Evolutionary conservation across 441 rosid genomes (phyloP).

Genomic region (Corymbia citriodora): DNA sequence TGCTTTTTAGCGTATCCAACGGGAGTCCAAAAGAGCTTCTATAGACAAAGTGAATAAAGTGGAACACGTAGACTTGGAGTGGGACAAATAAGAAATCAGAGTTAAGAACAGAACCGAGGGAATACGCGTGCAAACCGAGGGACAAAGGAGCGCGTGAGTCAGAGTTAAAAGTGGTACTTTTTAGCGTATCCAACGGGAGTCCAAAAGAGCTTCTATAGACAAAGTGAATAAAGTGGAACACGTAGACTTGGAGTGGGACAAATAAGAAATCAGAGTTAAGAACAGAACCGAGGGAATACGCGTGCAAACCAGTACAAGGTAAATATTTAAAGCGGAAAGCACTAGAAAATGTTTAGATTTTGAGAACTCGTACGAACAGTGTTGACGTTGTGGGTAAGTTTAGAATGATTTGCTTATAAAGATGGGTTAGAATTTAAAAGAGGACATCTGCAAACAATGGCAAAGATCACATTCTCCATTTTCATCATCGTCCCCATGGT

Average conservation of each 20-base stretch:
- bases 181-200: too few species aligned
- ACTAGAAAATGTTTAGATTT: too few species aligned
- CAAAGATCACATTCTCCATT: too few species aligned
- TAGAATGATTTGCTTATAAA: too few species aligned
- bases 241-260: not conserved
- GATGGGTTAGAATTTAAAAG: too few species aligned
- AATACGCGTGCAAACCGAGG: not conserved
- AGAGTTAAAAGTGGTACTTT: too few species aligned
- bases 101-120: too few species aligned
- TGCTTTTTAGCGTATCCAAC: not conserved
- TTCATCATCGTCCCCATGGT: too few species aligned
- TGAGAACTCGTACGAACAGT: too few species aligned
- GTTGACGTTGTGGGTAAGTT: too few species aligned
- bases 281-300: not conserved
- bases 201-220: not conserved
- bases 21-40: not conserved
- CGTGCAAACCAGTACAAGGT: not conserved
- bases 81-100: not conserved
- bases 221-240: not conserved
- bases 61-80: not conserved
- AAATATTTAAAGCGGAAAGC: not conserved
- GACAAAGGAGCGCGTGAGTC: too few species aligned
- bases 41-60: not conserved
- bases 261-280: not conserved
- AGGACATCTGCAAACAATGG: too few species aligned